Percentiles rank a stretch among this genome's conserved stretches.
phyloP scores from a whole-genome alignment of 257 asterid species.

The Misopates orontium region DNA sequence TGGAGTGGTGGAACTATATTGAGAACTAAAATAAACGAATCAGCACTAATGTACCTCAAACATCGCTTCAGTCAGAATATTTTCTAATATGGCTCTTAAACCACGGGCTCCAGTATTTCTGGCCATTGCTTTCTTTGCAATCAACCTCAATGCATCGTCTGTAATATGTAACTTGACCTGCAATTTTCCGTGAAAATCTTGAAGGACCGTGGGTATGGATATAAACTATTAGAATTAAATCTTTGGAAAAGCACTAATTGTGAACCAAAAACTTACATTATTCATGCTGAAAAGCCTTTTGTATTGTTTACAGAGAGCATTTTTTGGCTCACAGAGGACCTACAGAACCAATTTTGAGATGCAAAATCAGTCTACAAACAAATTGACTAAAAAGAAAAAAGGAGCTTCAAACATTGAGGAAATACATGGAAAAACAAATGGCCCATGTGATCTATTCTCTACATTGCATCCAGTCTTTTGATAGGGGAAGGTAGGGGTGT shows the following conservation, averaged over 20 bases:
- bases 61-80: slow-evolving; percentile 86
- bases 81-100: slow-evolving; percentile 84
- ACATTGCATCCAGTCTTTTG: too few relatives aligned
- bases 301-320: slow-evolving; percentile 92
- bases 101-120: slow-evolving; percentile 94
- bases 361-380: not conserved
- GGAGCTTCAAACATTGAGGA: not conserved
- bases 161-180: slow-evolving; percentile 77
- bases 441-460: too few relatives aligned
- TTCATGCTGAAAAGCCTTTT: slow-evolving; percentile 84
- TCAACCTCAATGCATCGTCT: slow-evolving; percentile 60
- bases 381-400: not conserved
- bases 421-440: not conserved
- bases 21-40: slow-evolving; percentile 9
- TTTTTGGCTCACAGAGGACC: slow-evolving; percentile 88
- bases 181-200: slow-evolving; percentile 19
- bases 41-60: slow-evolving; percentile 61
- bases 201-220: slow-evolving; percentile 13
- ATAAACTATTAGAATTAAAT: not conserved
- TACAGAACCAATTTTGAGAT: slow-evolving; percentile 31
- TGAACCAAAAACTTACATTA: slow-evolving; percentile 56
- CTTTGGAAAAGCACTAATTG: not conserved
- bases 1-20: not conserved
- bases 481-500: too few relatives aligned
- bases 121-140: slow-evolving; percentile 77